Evolutionary conservation across 768 basidiomycete genomes (phyloP).

Genomic region (Imleria badia): DNA sequence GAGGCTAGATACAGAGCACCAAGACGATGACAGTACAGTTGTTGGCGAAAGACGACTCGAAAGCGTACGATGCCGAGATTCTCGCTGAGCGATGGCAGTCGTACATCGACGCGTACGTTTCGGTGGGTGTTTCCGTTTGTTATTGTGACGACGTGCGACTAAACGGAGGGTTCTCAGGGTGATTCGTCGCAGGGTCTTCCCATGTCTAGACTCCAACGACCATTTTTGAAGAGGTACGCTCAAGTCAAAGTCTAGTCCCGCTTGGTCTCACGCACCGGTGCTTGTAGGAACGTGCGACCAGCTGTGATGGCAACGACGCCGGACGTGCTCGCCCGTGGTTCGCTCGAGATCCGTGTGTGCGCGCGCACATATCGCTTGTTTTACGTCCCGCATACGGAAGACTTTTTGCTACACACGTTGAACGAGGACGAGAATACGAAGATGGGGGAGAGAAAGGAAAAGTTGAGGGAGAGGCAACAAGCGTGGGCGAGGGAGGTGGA

Average conservation of each 20-base stretch:
- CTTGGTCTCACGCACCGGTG: not conserved
- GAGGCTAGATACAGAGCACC: conserved; percentile 55
- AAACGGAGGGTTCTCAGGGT: conserved; percentile 38
- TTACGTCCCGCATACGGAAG: conserved; percentile 27
- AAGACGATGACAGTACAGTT: conserved; percentile 72
- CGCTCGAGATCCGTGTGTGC: conserved; percentile 83
- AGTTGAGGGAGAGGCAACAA: conserved; percentile 10
- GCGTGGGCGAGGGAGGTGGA: conserved; percentile 16
- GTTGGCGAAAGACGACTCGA: conserved; percentile 77
- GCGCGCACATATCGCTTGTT: conserved; percentile 27
- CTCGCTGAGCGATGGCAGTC: conserved; percentile 76
- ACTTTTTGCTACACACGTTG: conserved; percentile 18
- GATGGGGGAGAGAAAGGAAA: not conserved
- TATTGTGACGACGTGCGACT: not conserved
- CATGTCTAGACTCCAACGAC: conserved; percentile 44
- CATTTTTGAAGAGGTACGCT: conserved; percentile 67
- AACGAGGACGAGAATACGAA: conserved; percentile 8
- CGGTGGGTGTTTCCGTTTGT: conserved; percentile 40
- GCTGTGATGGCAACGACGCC: conserved; percentile 32
- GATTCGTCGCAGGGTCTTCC: conserved; percentile 57
- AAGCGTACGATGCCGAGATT: conserved; percentile 73
- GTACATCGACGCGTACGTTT: conserved; percentile 76
- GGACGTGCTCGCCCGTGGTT: conserved; percentile 51
- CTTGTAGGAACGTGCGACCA: conserved; percentile 21
- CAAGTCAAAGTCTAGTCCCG: not conserved